phyloP scores from a whole-genome alignment of 1,139 yeast genomes.

The Nakaseomyces glabratus region DNA sequence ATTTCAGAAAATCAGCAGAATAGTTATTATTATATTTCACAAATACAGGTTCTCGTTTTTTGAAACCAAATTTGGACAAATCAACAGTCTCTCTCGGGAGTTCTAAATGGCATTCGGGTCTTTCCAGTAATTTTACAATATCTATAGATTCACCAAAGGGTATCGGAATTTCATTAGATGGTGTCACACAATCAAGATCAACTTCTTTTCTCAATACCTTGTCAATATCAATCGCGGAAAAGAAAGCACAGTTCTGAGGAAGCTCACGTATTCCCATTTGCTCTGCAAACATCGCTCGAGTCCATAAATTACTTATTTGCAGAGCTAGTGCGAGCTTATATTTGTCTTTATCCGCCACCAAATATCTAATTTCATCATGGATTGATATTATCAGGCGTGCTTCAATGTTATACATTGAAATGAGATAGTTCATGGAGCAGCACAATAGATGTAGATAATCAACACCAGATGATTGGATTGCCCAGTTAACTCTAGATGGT shows the following conservation, averaged over 20 bases:
- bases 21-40: slow-evolving; percentile 22
- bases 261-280: slow-evolving; percentile 82
- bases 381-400: slow-evolving; percentile 83
- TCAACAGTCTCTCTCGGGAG: slow-evolving; percentile 15
- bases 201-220: slow-evolving; percentile 84
- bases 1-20: slow-evolving; percentile 22
- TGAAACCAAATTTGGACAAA: slow-evolving; percentile 15
- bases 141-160: slow-evolving; percentile 72
- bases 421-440: slow-evolving; percentile 80
- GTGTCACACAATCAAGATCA: slow-evolving; percentile 78
- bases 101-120: slow-evolving; percentile 22
- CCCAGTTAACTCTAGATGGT: slow-evolving; percentile 94
- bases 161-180: slow-evolving; percentile 67
- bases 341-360: slow-evolving; percentile 64
- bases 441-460: slow-evolving; percentile 83
- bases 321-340: slow-evolving; percentile 72
- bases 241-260: slow-evolving; percentile 93
- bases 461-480: slow-evolving; percentile 96
- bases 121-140: slow-evolving; percentile 45
- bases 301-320: slow-evolving; percentile 90
- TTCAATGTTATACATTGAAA: slow-evolving; percentile 52
- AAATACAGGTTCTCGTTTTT: slow-evolving; percentile 25
- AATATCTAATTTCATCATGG: slow-evolving; percentile 87
- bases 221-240: slow-evolving; percentile 90
- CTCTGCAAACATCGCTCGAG: slow-evolving; percentile 90